These are phyloP conservation scores for Lepidium aucheri DNA, from an alignment of 345 rosid genomes.

Conservation along the genomic window DNA sequence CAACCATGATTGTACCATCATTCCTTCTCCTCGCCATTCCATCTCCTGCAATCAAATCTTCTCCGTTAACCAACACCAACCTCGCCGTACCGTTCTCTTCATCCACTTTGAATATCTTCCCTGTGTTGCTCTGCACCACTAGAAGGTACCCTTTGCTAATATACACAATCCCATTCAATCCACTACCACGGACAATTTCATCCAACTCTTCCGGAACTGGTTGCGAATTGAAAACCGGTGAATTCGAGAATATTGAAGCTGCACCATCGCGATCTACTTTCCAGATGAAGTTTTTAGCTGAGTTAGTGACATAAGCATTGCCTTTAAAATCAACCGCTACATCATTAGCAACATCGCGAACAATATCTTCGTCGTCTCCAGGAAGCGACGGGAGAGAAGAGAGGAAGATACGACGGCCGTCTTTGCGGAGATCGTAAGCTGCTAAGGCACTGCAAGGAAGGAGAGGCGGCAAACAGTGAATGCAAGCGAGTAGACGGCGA, in stretches of 20 bases:
- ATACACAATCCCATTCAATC: slow-evolving; percentile 69
- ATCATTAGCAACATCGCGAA: slow-evolving; percentile 48
- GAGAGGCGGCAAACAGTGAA: slow-evolving; percentile 43
- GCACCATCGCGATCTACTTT: slow-evolving; percentile 54
- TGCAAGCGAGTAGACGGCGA: slow-evolving; percentile 61
- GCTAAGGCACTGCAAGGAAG: slow-evolving; percentile 72
- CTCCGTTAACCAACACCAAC: slow-evolving; percentile 40
- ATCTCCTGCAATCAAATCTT: slow-evolving; percentile 51
- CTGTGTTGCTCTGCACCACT: slow-evolving; percentile 80
- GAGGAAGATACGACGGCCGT: slow-evolving; percentile 30
- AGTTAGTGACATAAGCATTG: slow-evolving; percentile 80
- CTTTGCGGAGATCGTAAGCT: slow-evolving; percentile 64
- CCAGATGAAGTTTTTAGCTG: slow-evolving; percentile 82
- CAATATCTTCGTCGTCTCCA: neutral
- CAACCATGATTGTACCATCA: slow-evolving; percentile 65
- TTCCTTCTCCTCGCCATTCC: slow-evolving; percentile 51
- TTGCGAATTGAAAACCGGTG: slow-evolving; percentile 37
- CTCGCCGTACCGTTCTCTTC: slow-evolving; percentile 57
- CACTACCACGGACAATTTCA: slow-evolving; percentile 37
- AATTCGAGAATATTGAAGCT: slow-evolving; percentile 62
- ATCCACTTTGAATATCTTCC: slow-evolving; percentile 78
- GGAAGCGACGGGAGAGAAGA: slow-evolving; percentile 26
- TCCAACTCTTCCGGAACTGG: slow-evolving; percentile 36
- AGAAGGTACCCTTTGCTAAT: slow-evolving; percentile 69
- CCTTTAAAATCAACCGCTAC: slow-evolving; percentile 66